Conservation (phyloP, 768 basidiomycete genomes). For the Fibroporia radiculosa region DNA sequence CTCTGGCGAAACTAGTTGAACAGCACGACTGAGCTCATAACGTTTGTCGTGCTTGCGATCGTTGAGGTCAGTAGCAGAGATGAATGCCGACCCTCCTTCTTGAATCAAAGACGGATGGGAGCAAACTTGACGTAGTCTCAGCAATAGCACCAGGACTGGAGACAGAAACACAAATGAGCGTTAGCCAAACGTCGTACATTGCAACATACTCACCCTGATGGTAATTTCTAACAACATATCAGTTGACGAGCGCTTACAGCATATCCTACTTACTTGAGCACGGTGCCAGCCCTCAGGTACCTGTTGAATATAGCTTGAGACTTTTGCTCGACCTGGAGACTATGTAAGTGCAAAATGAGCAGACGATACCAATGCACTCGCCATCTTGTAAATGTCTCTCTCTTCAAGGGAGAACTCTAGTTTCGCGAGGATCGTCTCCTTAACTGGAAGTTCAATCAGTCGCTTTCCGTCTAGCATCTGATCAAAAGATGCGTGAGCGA, state of each 20-base stretch:
- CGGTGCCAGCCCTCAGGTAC: constrained; percentile 53
- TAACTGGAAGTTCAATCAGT: constrained; percentile 57
- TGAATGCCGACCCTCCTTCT: constrained; percentile 41
- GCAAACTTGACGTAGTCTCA: constrained; percentile 60
- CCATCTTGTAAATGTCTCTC: constrained; percentile 53
- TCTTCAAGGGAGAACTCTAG: constrained; percentile 58
- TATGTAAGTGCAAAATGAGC: constrained; percentile 3
- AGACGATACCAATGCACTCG: constrained; percentile 12
- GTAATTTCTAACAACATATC: constrained; percentile 36
- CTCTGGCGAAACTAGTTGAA: constrained; percentile 31
- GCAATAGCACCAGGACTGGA: constrained; percentile 36
- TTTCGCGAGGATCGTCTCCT: constrained; percentile 40
- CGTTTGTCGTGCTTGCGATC: constrained; percentile 24
- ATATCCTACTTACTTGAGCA: constrained; percentile 45
- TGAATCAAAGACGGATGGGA: constrained; percentile 62
- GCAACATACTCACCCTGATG: constrained; percentile 32
- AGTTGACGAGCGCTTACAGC: not conserved
- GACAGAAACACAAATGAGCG: constrained; percentile 8
- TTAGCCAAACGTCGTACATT: not conserved
- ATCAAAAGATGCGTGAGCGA: constrained; percentile 23
- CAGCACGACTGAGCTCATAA: constrained; percentile 39
- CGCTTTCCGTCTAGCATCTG: constrained; percentile 52
- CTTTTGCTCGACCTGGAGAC: constrained; percentile 39
- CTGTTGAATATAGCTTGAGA: constrained; percentile 60
- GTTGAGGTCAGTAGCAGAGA: constrained; percentile 33